Conservation (phyloP, 2,329 filamentous ascomycete species). For the Aureobasidium leucospermi region DNA sequence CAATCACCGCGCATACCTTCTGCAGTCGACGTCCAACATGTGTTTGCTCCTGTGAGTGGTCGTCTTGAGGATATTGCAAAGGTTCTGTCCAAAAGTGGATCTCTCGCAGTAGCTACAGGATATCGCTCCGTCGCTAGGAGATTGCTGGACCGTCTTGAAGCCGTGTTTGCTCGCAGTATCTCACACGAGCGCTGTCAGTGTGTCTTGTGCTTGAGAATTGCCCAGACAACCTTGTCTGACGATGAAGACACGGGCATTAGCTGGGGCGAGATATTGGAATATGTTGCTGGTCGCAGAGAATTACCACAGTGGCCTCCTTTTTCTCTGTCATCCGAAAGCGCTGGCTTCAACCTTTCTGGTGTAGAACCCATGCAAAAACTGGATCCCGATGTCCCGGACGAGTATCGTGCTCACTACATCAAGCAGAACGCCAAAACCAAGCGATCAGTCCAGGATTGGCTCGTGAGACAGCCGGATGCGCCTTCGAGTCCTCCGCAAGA, state of each 20-base stretch:
- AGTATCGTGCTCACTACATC: constrained; percentile 87
- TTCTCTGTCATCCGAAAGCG: constrained; percentile 52
- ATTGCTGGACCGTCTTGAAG: constrained; percentile 81
- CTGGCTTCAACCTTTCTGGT: constrained; percentile 43
- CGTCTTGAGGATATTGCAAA: constrained; percentile 79
- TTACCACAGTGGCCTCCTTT: constrained; percentile 87
- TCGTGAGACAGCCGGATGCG: constrained; percentile 69
- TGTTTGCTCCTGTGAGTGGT: constrained; percentile 77
- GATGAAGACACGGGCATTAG: constrained; percentile 63
- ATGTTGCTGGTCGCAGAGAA: constrained; percentile 81
- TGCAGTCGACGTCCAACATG: constrained; percentile 54
- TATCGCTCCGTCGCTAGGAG: constrained; percentile 90
- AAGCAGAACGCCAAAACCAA: constrained; percentile 89
- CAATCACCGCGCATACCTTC: constrained; percentile 40
- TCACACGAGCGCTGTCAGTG: constrained; percentile 80
- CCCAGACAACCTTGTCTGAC: constrained; percentile 36
- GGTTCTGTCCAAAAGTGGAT: constrained; percentile 77
- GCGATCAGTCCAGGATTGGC: constrained; percentile 84
- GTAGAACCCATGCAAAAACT: constrained; percentile 65
- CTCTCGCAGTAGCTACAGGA: constrained; percentile 87
- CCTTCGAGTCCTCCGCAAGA: constrained; percentile 73
- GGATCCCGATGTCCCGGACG: constrained; percentile 88
- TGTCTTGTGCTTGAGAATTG: constrained; percentile 63
- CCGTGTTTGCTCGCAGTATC: constrained; percentile 89
- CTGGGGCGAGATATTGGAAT: constrained; percentile 93